These are phyloP conservation scores for Candida vartiovaarae DNA, from an alignment of 805 yeast species.

Conservation along the genomic window DNA sequence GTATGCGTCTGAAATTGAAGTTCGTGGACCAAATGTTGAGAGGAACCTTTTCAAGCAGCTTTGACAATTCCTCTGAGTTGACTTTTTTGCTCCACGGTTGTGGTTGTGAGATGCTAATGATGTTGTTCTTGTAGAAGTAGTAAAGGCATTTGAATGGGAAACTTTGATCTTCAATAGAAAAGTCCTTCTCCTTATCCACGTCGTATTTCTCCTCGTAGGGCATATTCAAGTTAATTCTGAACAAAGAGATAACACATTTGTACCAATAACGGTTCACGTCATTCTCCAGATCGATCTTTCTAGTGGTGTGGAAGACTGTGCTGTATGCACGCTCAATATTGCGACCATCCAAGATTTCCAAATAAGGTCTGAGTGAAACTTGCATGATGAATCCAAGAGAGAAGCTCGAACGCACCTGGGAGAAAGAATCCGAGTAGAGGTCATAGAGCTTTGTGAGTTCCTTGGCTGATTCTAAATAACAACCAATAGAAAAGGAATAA, in stretches of 20 bases:
- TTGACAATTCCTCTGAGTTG: constrained; percentile 1
- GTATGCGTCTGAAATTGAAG: neutral
- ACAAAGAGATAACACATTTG: constrained; percentile 4
- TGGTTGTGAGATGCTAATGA: neutral
- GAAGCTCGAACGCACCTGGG: constrained; percentile 8
- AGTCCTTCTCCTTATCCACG: constrained; percentile 3
- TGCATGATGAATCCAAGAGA: constrained; percentile 13
- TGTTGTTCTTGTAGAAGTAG: neutral
- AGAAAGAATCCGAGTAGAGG: constrained; percentile 18
- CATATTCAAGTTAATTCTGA: constrained; percentile 9
- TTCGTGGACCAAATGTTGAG: constrained; percentile 4
- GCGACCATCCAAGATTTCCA: constrained; percentile 9
- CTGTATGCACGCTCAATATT: constrained; percentile 10
- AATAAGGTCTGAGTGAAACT: constrained; percentile 8
- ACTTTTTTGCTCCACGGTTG: neutral
- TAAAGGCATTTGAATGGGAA: constrained; percentile 12
- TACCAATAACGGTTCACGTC: constrained; percentile 10
- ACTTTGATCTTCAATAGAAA: neutral
- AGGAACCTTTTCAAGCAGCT: constrained; percentile 4
- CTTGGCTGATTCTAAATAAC: constrained; percentile 32
- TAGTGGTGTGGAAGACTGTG: constrained; percentile 7
- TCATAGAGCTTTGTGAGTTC: constrained; percentile 27
- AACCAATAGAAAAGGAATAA: constrained; percentile 36
- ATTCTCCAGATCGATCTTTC: constrained; percentile 10
- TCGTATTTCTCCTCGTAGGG: constrained; percentile 17